These are phyloP conservation scores for Ampelomyces quisqualis DNA, from an alignment of 2,329 filamentous ascomycete species.

Conservation along the genomic window DNA sequence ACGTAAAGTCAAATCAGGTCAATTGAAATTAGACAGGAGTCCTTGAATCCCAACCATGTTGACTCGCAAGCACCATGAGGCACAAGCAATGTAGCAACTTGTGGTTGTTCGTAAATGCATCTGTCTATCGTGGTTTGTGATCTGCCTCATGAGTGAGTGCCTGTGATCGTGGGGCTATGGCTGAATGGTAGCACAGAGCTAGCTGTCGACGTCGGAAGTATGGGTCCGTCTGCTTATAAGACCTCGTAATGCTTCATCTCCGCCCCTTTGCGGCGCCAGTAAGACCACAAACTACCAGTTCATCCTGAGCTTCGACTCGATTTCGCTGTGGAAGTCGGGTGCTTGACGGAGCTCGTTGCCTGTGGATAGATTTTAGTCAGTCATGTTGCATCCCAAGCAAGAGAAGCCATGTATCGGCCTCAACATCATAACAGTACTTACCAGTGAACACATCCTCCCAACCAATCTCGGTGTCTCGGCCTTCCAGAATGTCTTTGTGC, in stretches of 20 bases:
- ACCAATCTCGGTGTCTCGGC: constrained; percentile 71
- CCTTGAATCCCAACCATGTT: no score
- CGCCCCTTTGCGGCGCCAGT: not conserved
- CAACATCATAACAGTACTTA: constrained; percentile 33
- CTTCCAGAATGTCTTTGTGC: constrained; percentile 86
- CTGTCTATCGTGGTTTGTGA: not conserved
- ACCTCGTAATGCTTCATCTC: not conserved
- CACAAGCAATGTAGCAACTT: no score
- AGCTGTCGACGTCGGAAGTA: not conserved
- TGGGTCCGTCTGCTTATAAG: no score
- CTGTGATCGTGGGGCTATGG: no score
- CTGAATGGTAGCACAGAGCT: no score
- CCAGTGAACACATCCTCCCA: constrained; percentile 96
- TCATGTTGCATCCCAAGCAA: not conserved
- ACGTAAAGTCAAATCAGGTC: no score
- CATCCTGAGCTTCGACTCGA: constrained; percentile 91
- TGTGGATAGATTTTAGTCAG: constrained; percentile 29
- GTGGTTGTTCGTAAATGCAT: constrained; percentile 1
- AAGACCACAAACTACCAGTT: constrained; percentile 46
- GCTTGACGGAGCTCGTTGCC: constrained; percentile 69
- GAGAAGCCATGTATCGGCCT: not conserved
- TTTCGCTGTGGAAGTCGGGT: constrained; percentile 82
- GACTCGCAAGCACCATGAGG: no score
- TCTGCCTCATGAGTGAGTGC: not conserved
- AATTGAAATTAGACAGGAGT: no score